Conservation (phyloP, 2,329 filamentous ascomycete species). For the Fusarium torreyae region DNA sequence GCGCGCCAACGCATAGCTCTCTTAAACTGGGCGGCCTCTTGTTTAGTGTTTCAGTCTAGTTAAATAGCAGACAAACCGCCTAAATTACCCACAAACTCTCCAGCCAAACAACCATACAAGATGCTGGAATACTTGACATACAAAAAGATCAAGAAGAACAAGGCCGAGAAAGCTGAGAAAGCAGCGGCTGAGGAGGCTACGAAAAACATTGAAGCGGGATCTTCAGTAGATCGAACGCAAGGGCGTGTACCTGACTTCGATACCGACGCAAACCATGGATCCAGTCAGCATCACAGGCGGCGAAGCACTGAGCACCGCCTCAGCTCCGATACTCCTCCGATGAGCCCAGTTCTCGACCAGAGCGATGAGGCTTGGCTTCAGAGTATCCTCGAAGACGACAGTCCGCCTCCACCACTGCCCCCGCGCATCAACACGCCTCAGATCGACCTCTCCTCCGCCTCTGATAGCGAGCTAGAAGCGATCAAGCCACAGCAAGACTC, state of each 20-base stretch:
- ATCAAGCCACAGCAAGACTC: constrained; percentile 49
- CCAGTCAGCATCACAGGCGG: constrained; percentile 25
- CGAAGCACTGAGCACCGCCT: constrained; percentile 46
- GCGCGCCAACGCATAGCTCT: constrained; percentile 44
- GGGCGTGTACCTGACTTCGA: constrained; percentile 32
- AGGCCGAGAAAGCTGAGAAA: constrained; percentile 60
- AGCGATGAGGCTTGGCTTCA: constrained; percentile 73
- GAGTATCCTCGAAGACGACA: constrained; percentile 63
- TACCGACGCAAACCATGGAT: constrained; percentile 30
- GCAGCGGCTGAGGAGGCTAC: constrained; percentile 50
- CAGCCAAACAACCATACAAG: constrained; percentile 17
- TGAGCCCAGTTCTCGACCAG: constrained; percentile 65
- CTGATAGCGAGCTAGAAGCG: constrained; percentile 46
- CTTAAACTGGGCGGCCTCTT: constrained; percentile 42
- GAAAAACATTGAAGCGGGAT: constrained; percentile 28
- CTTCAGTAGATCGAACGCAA: constrained; percentile 32
- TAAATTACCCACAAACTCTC: neutral
- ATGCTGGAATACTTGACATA: constrained; percentile 76
- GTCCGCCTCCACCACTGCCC: constrained; percentile 69
- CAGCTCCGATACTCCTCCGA: constrained; percentile 45
- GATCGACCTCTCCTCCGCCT: constrained; percentile 55
- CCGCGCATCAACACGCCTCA: constrained; percentile 67
- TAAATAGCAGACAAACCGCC: constrained; percentile 29
- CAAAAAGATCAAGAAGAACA: constrained; percentile 75
- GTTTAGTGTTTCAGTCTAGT: constrained; percentile 1